Conservation (phyloP, 305 asterid genomes). For the Nicotiana rustica region DNA sequence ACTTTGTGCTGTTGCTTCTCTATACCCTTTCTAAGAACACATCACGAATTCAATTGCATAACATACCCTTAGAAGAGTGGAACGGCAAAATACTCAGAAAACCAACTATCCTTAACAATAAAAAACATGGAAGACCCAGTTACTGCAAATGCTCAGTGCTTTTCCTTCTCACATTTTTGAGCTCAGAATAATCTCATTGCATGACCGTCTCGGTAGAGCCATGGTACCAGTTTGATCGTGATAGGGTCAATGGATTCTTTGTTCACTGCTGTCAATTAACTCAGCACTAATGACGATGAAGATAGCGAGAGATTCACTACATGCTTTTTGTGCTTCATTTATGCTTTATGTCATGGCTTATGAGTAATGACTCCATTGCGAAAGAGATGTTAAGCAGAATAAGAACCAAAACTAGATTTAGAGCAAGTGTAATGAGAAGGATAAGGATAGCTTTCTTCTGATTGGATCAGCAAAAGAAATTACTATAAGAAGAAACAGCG, state of each 20-base stretch:
- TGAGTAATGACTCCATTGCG: not conserved
- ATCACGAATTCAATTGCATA: not conserved
- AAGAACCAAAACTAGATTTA: not conserved
- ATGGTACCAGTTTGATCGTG: not conserved
- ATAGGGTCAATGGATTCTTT: not conserved
- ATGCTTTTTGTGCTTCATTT: not conserved
- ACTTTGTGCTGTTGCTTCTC: not conserved
- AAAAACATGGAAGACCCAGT: not conserved
- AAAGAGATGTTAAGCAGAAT: conserved; percentile 10
- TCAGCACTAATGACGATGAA: not conserved
- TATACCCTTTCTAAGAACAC: not conserved
- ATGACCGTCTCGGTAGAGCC: not conserved
- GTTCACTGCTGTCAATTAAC: not conserved
- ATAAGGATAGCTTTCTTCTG: not conserved
- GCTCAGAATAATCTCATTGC: conserved; percentile 7
- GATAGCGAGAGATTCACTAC: not conserved
- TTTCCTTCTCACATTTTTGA: conserved; percentile 15
- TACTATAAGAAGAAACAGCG: not conserved
- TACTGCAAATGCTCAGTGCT: not conserved
- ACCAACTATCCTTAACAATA: not conserved
- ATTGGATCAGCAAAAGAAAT: not conserved
- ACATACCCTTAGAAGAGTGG: not conserved
- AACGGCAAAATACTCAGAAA: not conserved
- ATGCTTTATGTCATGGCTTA: not conserved
- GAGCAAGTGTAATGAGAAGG: not conserved